Base-by-base conservation (phyloP, 225 moss, liverwort and hornwort species). In the Pleurozium schreberi region DNA sequence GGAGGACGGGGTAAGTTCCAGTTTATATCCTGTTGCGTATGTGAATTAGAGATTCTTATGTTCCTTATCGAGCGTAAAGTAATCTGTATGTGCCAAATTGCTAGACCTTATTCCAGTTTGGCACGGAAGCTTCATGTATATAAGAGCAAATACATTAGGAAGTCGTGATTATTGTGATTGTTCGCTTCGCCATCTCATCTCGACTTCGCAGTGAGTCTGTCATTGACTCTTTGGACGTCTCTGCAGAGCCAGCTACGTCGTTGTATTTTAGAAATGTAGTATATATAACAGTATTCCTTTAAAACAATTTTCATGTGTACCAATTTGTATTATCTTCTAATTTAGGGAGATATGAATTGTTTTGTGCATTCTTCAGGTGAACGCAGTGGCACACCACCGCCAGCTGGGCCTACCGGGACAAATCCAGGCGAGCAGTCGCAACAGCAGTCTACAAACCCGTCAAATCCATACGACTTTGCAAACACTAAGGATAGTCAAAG, bases 1-100 rank as follows among this genome's bases (percentile, higher is more conserved):
- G 95, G 98, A 78, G 95, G 96, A 59, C 93, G 95, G 91, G 97
- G 89, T 96, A 93, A 91, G 92, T 92, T 82, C 71, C 86, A 83
- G 53, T 45, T 84, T 66, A 64, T 50, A 60, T 73, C 71, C 55
- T 77, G 50, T 40, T 66, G 63, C 62, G 45, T 68, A 22, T 50
- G 38, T 74, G 28, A 84, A 20, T 40, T 42, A 27, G 59, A 40
- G 82, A 62, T 81, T 60, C 60, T 80, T 88, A 20, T 58, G 30
- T 63, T 75, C 36, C 83, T 85, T 87, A 63, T 57, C 34, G 20
- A 82, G 40, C 33, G 23, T 70, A 67, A 60, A 83, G 36, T 75
- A 58, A 81, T 68, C 19, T 85, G 38, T 77, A 82, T 75, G 45
- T 86, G 53, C 45, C 80, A 79, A 83, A 58, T 78, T 31, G 52